phyloP scores from a whole-genome alignment of 1,284 basidiomycete species.

The Microbotryum saponariae region DNA sequence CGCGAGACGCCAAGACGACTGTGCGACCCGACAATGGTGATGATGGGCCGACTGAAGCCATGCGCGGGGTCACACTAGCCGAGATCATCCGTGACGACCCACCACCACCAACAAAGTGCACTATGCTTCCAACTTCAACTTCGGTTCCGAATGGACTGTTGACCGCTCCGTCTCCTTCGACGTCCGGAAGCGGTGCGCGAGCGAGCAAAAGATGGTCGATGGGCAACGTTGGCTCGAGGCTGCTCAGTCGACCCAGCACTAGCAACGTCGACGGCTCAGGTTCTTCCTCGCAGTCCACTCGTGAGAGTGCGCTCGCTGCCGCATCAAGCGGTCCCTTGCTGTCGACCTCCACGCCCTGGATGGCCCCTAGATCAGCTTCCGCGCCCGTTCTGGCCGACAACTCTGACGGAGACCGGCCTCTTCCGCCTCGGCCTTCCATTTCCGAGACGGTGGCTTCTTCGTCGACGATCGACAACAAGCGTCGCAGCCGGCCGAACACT shows the following conservation, averaged over 20 bases:
- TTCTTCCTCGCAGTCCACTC: neutral
- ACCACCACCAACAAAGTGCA: neutral
- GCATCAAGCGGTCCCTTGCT: neutral
- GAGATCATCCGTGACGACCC: conserved; percentile 2
- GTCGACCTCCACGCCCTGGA: neutral
- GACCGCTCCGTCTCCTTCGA: too few relatives aligned
- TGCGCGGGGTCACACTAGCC: neutral
- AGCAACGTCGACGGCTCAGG: neutral
- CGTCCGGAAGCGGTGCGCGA: neutral
- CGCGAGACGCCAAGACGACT: too few relatives aligned
- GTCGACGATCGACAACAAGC: neutral
- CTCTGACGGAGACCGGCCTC: too few relatives aligned
- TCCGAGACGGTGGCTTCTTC: too few relatives aligned
- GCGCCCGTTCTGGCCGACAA: too few relatives aligned
- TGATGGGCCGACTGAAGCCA: too few relatives aligned
- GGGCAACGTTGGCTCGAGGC: conserved; percentile 7
- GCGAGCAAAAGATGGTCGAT: conserved; percentile 25
- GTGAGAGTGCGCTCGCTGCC: neutral
- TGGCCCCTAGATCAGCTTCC: too few relatives aligned
- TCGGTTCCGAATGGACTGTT: too few relatives aligned
- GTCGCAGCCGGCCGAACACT: neutral
- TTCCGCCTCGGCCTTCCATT: too few relatives aligned
- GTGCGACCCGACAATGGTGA: too few relatives aligned
- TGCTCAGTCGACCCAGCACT: conserved; percentile 2
- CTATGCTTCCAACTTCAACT: too few relatives aligned